These are phyloP conservation scores for Setomelanomma holmii DNA, from an alignment of 2,329 filamentous ascomycete genomes.

Conservation along the genomic window DNA sequence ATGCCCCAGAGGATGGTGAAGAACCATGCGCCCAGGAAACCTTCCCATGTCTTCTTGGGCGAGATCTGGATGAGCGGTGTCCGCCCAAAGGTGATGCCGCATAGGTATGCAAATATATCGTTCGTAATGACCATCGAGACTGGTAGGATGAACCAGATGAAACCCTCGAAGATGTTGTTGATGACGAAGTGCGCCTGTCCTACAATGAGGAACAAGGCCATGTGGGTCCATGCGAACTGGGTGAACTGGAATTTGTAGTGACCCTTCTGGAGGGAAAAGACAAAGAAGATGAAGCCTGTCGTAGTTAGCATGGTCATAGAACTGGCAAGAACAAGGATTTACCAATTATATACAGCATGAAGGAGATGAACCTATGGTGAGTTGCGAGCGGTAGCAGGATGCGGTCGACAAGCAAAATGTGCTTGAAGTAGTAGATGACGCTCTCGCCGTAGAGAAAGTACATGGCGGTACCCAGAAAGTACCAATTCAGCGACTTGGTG, in stretches of 20 bases:
- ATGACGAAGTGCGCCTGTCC: slow-evolving; percentile 99
- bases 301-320: slow-evolving; percentile 30
- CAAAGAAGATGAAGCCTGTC: slow-evolving; percentile 95
- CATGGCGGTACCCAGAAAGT: slow-evolving; percentile 98
- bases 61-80: slow-evolving; percentile 98
- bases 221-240: slow-evolving; percentile 99
- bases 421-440: slow-evolving; percentile 99
- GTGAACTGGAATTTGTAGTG: slow-evolving; percentile 99
- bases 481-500: slow-evolving; percentile 98
- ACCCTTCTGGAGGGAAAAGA: slow-evolving; percentile 89
- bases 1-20: slow-evolving; percentile 90
- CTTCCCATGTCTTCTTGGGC: slow-evolving; percentile 98
- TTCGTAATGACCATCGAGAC: slow-evolving; percentile 96
- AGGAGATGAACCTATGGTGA: slow-evolving; percentile 98
- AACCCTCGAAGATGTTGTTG: slow-evolving; percentile 99
- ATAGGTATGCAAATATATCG: slow-evolving; percentile 98
- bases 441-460: slow-evolving; percentile 99
- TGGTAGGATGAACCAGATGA: slow-evolving; percentile 99
- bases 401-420: slow-evolving; percentile 93
- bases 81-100: slow-evolving; percentile 93
- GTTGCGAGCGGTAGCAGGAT: slow-evolving; percentile 92
- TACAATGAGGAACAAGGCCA: slow-evolving; percentile 97
- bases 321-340: slow-evolving; percentile 44
- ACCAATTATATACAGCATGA: slow-evolving; percentile 98
- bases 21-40: slow-evolving; percentile 95